Percentiles rank a stretch among this genome's conserved stretches.
These are phyloP conservation scores for Blastobotrys robertii DNA, from an alignment of 805 yeast genomes.

Conservation along the genomic window DNA sequence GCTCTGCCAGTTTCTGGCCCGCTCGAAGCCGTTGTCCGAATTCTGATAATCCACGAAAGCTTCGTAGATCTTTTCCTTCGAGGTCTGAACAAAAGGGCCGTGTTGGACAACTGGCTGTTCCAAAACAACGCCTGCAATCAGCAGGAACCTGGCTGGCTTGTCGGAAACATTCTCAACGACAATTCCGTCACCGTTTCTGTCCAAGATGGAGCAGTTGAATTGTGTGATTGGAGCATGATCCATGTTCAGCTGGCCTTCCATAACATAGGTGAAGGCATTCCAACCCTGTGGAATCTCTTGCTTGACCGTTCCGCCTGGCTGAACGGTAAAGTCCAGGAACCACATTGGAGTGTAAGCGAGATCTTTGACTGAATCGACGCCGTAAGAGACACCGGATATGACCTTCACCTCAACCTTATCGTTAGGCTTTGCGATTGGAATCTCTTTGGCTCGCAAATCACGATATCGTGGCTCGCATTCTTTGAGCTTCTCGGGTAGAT, in stretches of 20 bases:
- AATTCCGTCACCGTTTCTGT: conserved; percentile 56
- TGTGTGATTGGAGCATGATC: conserved; percentile 33
- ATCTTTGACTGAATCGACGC: conserved; percentile 62
- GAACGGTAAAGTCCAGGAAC: conserved; percentile 55
- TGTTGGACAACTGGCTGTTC: conserved; percentile 74
- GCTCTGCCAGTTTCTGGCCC: conserved; percentile 26
- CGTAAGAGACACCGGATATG: conserved; percentile 67
- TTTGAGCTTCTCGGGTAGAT: conserved; percentile 56
- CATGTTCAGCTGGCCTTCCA: conserved; percentile 50
- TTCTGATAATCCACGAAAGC: conserved; percentile 66
- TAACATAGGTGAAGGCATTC: conserved; percentile 61
- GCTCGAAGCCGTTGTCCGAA: conserved; percentile 27
- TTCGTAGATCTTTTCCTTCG: conserved; percentile 52
- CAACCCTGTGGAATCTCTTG: conserved; percentile 52
- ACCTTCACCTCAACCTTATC: conserved; percentile 61
- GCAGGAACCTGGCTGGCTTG: conserved; percentile 46
- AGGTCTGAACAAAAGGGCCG: conserved; percentile 83
- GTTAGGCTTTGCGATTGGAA: conserved; percentile 57
- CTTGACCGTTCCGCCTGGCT: conserved; percentile 53
- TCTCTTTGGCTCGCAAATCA: conserved; percentile 56
- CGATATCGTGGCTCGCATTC: conserved; percentile 64
- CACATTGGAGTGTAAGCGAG: conserved; percentile 76
- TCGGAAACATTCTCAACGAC: conserved; percentile 35
- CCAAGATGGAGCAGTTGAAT: conserved; percentile 51
- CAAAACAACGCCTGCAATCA: conserved; percentile 68